Evolutionary conservation across 495 filamentous ascomycete species (phyloP).

Genomic region (Neurospora tetraspora): DNA sequence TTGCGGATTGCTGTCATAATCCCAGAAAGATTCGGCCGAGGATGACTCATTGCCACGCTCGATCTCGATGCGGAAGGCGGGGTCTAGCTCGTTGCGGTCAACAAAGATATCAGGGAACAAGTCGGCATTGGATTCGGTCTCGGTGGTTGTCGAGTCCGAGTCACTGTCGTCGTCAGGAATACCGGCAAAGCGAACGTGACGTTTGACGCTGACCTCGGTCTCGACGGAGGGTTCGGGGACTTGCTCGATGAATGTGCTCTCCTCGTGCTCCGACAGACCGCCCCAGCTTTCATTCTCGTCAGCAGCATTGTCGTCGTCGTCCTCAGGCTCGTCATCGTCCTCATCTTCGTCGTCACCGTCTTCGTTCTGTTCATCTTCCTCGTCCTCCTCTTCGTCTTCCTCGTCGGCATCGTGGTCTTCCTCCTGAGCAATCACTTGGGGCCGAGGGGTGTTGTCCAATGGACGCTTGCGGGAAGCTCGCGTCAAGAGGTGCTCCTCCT

Average conservation of each 20-base stretch:
- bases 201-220: constrained; percentile 33
- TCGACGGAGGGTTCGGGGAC: constrained; percentile 31
- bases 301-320: constrained; percentile 25
- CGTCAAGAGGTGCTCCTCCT: constrained; percentile 60
- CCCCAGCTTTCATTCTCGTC: constrained; percentile 48
- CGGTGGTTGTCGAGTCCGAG: constrained; percentile 36
- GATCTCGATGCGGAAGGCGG: constrained; percentile 57
- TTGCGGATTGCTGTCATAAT: constrained; percentile 24
- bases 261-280: constrained; percentile 40
- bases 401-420: constrained; percentile 23
- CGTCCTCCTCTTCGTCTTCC: constrained; percentile 25
- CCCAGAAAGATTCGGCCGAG: constrained; percentile 36
- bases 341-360: constrained; percentile 29
- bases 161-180: constrained; percentile 37
- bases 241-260: constrained; percentile 32
- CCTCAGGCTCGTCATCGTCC: constrained; percentile 15
- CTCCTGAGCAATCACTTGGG: constrained; percentile 14
- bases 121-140: constrained; percentile 34
- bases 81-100: constrained; percentile 59
- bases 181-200: constrained; percentile 42
- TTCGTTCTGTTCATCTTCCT: constrained; percentile 30
- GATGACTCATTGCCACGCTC: constrained; percentile 46
- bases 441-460: constrained; percentile 30
- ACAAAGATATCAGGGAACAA: constrained; percentile 65
- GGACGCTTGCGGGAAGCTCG: constrained; percentile 24